phyloP scores from a whole-genome alignment of 2,329 filamentous ascomycete species.

The Sclerotinia borealis region DNA sequence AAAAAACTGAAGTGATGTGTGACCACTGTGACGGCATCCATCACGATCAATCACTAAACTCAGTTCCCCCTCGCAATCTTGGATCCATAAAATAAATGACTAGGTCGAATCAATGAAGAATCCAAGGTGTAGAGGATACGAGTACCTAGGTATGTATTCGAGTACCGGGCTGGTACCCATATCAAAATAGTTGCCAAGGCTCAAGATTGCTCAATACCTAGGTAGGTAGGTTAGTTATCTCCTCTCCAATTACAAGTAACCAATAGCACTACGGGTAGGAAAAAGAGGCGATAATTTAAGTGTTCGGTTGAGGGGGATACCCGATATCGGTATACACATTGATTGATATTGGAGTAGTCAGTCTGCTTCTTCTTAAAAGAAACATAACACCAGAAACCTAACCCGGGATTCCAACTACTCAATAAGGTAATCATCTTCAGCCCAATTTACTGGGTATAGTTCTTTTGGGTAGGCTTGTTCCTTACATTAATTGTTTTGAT shows the following conservation, averaged over 20 bases:
- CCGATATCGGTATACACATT: too few relatives aligned
- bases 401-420: too few relatives aligned
- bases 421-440: not conserved
- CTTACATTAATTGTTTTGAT: not conserved
- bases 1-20: not conserved
- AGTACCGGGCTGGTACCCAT: not conserved
- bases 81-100: not conserved
- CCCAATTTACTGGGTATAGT: not conserved
- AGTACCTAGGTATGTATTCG: not conserved
- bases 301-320: not conserved
- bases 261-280: not conserved
- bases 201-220: too few relatives aligned
- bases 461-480: not conserved
- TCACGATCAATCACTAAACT: not conserved
- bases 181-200: not conserved
- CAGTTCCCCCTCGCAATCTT: not conserved
- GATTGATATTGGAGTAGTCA: too few relatives aligned
- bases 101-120: not conserved
- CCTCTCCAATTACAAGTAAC: not conserved
- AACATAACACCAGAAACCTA: too few relatives aligned
- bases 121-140: not conserved
- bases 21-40: slow-evolving; percentile 9
- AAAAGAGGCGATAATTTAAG: not conserved
- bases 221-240: too few relatives aligned
- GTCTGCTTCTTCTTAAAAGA: too few relatives aligned